A percentile compares a stretch with the other conserved stretches of the same genome.
phyloP scores from a whole-genome alignment of 2,329 filamentous ascomycete genomes.

The Thermomyces lanuginosus region DNA sequence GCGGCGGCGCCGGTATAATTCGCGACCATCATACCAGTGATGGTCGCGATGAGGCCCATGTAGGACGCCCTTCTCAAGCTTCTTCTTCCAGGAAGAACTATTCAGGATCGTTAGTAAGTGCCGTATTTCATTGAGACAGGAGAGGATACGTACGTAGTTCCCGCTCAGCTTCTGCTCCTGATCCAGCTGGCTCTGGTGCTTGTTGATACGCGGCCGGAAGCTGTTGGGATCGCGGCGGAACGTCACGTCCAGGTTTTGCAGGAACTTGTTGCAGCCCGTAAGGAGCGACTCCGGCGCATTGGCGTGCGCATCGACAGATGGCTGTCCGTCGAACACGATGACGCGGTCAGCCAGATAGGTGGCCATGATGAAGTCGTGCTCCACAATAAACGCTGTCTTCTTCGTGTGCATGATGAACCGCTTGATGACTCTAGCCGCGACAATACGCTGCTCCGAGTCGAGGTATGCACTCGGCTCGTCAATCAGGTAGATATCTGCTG shows the following conservation, averaged over 20 bases:
- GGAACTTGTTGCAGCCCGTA: conserved; percentile 89
- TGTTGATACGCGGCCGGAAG: conserved; percentile 96
- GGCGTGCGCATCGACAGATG: conserved; percentile 72
- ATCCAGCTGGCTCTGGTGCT: conserved; percentile 84
- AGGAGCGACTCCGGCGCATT: conserved; percentile 83
- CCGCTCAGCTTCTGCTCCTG: conserved; percentile 90
- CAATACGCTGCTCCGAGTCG: conserved; percentile 97
- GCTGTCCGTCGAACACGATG: conserved; percentile 94
- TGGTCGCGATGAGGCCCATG: conserved; percentile 22
- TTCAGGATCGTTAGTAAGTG: background rate
- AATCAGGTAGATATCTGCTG: conserved; percentile 95
- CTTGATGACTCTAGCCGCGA: conserved; percentile 95
- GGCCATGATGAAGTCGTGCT: conserved; percentile 99
- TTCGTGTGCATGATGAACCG: conserved; percentile 99
- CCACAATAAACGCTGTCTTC: conserved; percentile 97
- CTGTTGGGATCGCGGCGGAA: conserved; percentile 97
- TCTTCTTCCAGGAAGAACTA: conserved; percentile 93
- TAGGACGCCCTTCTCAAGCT: conserved; percentile 49
- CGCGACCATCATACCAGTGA: conserved; percentile 20
- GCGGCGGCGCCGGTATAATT: conserved; percentile 19
- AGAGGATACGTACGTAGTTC: conserved; percentile 56
- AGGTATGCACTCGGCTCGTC: conserved; percentile 96
- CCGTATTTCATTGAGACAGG: background rate
- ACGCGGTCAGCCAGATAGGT: conserved; percentile 76
- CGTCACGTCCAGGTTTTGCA: conserved; percentile 93